Conservation (phyloP, 2,329 filamentous ascomycete species). For the Neopestalotiopsis rosae region DNA sequence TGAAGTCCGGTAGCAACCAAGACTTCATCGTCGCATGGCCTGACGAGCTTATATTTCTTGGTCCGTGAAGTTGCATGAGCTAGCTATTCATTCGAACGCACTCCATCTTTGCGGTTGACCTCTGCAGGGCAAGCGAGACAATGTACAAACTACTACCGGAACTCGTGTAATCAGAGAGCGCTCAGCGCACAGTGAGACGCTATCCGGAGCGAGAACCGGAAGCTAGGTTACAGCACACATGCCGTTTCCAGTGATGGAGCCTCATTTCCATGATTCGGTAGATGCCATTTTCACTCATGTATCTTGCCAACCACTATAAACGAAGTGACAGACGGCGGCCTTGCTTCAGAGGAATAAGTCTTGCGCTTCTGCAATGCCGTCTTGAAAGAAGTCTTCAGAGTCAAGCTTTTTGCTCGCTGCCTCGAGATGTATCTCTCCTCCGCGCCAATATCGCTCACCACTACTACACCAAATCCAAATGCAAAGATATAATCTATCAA, state of each 20-base stretch:
- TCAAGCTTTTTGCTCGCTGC: background rate
- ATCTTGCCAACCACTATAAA: too few species aligned
- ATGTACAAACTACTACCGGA: too few species aligned
- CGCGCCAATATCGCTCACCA: too few species aligned
- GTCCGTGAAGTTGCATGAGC: background rate
- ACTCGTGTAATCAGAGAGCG: background rate
- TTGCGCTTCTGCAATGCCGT: background rate
- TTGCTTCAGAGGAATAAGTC: background rate
- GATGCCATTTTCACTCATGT: background rate
- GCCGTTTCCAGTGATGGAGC: background rate
- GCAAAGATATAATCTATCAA: background rate
- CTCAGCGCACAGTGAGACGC: background rate
- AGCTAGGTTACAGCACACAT: background rate
- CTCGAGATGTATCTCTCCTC: background rate
- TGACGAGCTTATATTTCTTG: background rate
- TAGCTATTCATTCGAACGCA: background rate
- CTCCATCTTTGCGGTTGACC: too few species aligned
- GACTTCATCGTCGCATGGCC: too few species aligned
- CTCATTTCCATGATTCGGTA: background rate
- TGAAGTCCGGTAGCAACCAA: too few species aligned
- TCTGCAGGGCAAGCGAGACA: too few species aligned
- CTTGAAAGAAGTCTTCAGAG: background rate
- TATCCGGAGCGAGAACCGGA: background rate
- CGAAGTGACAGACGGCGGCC: background rate
- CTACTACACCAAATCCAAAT: background rate